Base-by-base conservation (phyloP, 441 rosid species). In the Manihot esculenta region DNA sequence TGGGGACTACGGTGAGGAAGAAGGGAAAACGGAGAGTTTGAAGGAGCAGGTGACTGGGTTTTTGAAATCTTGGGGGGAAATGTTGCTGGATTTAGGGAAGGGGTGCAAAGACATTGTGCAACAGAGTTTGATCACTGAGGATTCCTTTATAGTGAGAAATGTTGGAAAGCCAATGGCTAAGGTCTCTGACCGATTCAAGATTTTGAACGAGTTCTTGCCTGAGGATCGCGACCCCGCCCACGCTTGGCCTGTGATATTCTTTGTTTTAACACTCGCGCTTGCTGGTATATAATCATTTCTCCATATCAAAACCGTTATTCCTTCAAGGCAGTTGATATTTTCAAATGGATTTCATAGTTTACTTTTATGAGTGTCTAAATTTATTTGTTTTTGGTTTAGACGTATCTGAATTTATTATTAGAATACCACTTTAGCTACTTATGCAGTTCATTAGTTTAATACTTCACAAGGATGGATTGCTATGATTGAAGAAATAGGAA, bases 151-250 rank as follows among this genome's bases (percentile, higher is more conserved):
- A 5, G 87, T 85, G 55, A 88, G 78, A 66, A 96, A 91, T 80
- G 81, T 96, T 27, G 81, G 93, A 1, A 84, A 83, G 77, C 96
- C 98, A 9, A 80, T 84, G 63, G 87, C 86, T n/a, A 87, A 84
- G 68, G 83, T 84, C 26, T 84, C 84, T 0, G 82, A 85, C 13
- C 53, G 77, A 21, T 82, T 95, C 60, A 82, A 84, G 59, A 86
- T 88, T 45, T 85, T 93, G 77, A 96, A 96, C 17, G 97, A 96
- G 68, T 91, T 74, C 62, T 87, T 96, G 82, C 98, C 99, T n/a
- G 99, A 96, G 89, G 98, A 96, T 88, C 94, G 92, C 66, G 94
- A 96, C 86, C 99, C 98, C 0, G 80, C 69, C 58, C 94, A 85
- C 49, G 93, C 92, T 23, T 93, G 98, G 97, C 92, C 96, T 41